Base-by-base conservation (phyloP, 352 stramenopile genomes). In the Pythium periplocum region DNA sequence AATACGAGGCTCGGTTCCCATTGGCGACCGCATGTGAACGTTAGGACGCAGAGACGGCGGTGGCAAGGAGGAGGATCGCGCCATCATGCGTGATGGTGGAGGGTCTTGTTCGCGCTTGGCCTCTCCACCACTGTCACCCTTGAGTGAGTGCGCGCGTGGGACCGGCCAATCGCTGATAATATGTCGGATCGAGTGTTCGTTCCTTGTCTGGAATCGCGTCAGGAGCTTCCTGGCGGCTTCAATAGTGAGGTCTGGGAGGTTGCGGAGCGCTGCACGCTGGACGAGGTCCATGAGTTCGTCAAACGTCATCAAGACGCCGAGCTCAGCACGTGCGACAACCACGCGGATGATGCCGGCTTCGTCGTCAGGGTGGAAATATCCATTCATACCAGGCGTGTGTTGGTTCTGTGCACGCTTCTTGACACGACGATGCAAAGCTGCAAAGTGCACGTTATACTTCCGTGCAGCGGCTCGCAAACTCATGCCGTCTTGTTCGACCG, bases 231-330 rank as follows among this genome's bases (percentile, higher is more conserved):
- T 62, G 8, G 78, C 78, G 34, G 68, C 66, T 12, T 83, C 64
- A 32, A 88, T 66, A 3, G 78, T 82, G 5, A 88, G 56, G 31
- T 86, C 71, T 0, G 78, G 78, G 11, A 88, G 45, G 36, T 88
- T 88, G 7, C 71, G 71, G 30, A 85, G 51, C 26, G 74, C 74
- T 1, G 69, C 51, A 5, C 74, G 69, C 45, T 83, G 70, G 30
- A 87, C 62, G 9, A 87, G 63, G 30, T 73, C 61, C 58, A 82
- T 77, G 34, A 87, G 50, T 53, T 87, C 77, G 3, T 78, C 73
- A 48, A 83, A 86, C n/a, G 68, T 79, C 77, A 87, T 86, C 33
- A 83, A 47, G 32, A 87, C 74, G 26, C 77, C 77, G 38, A 87
- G 35, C 45, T 87, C 73, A 3, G 74, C 74, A 32, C 68, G 73